Percentiles rank a stretch among this genome's conserved stretches.
These are phyloP conservation scores for Candida boleticola DNA, from an alignment of 805 yeast species.

Conservation along the genomic window DNA sequence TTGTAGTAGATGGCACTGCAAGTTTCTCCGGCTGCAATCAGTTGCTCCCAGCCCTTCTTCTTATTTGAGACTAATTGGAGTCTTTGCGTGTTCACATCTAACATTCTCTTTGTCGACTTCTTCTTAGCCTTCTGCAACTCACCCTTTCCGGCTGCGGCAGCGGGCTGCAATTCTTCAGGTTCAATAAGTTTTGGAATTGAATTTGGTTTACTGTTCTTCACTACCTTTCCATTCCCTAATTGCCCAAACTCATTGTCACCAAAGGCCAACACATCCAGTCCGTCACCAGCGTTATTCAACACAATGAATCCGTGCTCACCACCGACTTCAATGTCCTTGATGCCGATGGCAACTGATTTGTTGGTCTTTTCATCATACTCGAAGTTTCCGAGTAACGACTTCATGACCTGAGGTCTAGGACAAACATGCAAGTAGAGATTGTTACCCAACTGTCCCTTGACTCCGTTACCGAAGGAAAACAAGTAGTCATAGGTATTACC, in stretches of 20 bases:
- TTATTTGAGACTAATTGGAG: conserved; percentile 39
- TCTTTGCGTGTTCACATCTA: conserved; percentile 39
- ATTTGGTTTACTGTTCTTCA: conserved; percentile 55
- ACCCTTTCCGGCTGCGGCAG: conserved; percentile 11
- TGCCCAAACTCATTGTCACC: conserved; percentile 86
- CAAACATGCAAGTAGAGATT: conserved; percentile 75
- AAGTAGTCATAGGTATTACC: conserved; percentile 22
- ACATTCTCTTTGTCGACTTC: conserved; percentile 27
- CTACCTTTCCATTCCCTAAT: conserved; percentile 76
- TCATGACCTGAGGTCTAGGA: conserved; percentile 60
- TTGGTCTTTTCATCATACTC: conserved; percentile 54
- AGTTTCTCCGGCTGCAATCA: conserved; percentile 58
- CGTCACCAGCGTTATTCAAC: conserved; percentile 42
- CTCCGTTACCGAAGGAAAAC: conserved; percentile 79
- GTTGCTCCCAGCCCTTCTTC: conserved; percentile 44
- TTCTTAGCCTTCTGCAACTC: conserved; percentile 9
- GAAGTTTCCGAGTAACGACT: conserved; percentile 42
- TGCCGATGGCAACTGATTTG: conserved; percentile 42
- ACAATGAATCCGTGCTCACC: conserved; percentile 62
- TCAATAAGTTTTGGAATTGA: conserved; percentile 57
- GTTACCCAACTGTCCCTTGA: conserved; percentile 82
- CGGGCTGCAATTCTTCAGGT: conserved; percentile 43
- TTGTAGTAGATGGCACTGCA: conserved; percentile 65
- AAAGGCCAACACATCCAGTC: conserved; percentile 68
- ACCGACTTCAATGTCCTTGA: conserved; percentile 60